Evolutionary conservation across 768 basidiomycete genomes (phyloP).

Genomic region (Trametes punicea): DNA sequence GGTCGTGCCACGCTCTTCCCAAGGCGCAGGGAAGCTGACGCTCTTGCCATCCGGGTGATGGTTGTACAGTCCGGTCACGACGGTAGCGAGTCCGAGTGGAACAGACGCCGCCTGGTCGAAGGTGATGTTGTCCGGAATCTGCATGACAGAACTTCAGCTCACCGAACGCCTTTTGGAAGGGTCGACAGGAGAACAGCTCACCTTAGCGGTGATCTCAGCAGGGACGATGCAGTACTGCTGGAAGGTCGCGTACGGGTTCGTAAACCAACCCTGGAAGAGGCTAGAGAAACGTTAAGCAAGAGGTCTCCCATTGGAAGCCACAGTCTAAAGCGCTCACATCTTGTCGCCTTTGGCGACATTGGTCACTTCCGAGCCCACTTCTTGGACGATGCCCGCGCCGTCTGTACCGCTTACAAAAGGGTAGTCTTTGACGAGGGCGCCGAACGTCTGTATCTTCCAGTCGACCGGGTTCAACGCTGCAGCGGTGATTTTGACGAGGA

Average conservation of each 20-base stretch:
- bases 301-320: neutral
- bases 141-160: neutral
- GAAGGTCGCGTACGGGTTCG: constrained; percentile 18
- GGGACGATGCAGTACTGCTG: constrained; percentile 29
- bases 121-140: constrained; percentile 37
- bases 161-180: neutral
- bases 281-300: constrained; percentile 5
- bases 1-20: constrained; percentile 25
- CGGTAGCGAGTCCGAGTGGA: constrained; percentile 39
- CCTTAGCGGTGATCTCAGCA: constrained; percentile 29
- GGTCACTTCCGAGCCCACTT: constrained; percentile 34
- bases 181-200: neutral
- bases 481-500: constrained; percentile 46
- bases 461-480: constrained; percentile 53
- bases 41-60: constrained; percentile 5
- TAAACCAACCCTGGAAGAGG: constrained; percentile 25
- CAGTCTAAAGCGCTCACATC: constrained; percentile 22
- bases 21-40: constrained; percentile 19
- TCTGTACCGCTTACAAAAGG: constrained; percentile 26
- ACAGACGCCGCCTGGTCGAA: constrained; percentile 42
- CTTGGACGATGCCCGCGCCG: constrained; percentile 24
- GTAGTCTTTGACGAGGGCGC: constrained; percentile 20
- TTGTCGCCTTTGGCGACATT: constrained; percentile 34
- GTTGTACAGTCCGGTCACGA: constrained; percentile 36
- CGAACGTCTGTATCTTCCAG: constrained; percentile 43